These are phyloP conservation scores for Ophiostoma ips DNA, from an alignment of 2,329 filamentous ascomycete species.

Conservation along the genomic window DNA sequence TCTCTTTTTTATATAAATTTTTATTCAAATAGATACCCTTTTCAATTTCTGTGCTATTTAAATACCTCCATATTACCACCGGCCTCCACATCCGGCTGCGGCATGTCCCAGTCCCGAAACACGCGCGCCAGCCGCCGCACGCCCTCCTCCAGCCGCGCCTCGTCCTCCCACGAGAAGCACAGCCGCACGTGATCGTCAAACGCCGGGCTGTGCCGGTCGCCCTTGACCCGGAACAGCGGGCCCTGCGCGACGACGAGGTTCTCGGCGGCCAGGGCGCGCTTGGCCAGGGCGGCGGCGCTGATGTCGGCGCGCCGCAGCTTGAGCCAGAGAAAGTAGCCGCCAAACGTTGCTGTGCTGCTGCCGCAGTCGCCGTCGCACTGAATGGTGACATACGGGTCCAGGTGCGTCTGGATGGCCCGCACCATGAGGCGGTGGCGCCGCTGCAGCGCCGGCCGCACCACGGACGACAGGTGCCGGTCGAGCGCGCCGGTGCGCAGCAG, in stretches of 20 bases:
- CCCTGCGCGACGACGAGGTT: constrained; percentile 56
- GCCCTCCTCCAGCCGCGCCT: constrained; percentile 50
- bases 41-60: constrained; percentile 4
- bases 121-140: constrained; percentile 31
- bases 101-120: constrained; percentile 12
- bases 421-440: constrained; percentile 39
- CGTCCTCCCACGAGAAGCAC: constrained; percentile 61
- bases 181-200: constrained; percentile 51
- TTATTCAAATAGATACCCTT: neutral
- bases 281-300: constrained; percentile 39
- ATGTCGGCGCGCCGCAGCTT: constrained; percentile 38
- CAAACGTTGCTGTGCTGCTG: constrained; percentile 36
- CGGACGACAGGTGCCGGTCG: constrained; percentile 28
- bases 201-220: constrained; percentile 35
- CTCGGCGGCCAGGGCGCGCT: constrained; percentile 44
- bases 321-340: constrained; percentile 81
- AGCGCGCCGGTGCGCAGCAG: constrained; percentile 33
- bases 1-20: neutral
- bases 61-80: neutral
- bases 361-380: constrained; percentile 17
- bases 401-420: constrained; percentile 41
- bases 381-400: constrained; percentile 48
- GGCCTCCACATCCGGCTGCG: neutral
- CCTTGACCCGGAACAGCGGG: constrained; percentile 52
- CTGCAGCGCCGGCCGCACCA: constrained; percentile 32